Evolutionary conservation across 345 rosid genomes (phyloP).

Genomic region (Salix viminalis): DNA sequence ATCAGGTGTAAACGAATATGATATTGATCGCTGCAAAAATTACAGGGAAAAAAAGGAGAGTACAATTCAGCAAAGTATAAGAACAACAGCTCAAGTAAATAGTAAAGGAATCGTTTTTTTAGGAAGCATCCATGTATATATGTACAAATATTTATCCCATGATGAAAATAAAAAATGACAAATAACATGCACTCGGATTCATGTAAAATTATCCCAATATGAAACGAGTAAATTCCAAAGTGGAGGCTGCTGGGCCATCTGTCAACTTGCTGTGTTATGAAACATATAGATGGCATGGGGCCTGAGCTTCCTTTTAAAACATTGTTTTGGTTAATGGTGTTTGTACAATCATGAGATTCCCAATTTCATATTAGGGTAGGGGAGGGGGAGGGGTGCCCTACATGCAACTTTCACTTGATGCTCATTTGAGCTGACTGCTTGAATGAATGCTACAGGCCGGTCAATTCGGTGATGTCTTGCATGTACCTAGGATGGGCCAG

Average conservation of each 20-base stretch:
- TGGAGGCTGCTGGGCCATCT: constrained; percentile 25
- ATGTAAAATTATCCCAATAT: no score
- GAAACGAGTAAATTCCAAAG: background rate
- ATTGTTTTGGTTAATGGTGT: constrained; percentile 11
- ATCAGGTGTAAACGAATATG: no score
- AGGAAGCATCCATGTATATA: background rate
- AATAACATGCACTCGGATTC: no score
- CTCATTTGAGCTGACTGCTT: background rate
- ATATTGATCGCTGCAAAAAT: no score
- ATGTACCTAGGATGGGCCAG: background rate
- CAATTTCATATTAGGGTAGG: constrained; percentile 7
- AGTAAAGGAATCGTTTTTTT: no score
- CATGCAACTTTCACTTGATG: constrained; percentile 18
- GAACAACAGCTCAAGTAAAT: no score
- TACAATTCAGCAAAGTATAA: no score
- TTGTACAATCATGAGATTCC: constrained; percentile 36
- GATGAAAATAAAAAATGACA: background rate
- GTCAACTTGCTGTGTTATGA: constrained; percentile 19
- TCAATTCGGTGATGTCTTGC: background rate
- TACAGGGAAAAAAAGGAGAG: no score
- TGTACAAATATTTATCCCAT: background rate
- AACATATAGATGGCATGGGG: constrained; percentile 23
- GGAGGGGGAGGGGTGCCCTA: constrained; percentile 29
- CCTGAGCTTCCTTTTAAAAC: background rate
- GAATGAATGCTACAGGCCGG: background rate